phyloP scores from a whole-genome alignment of 352 stramenopile species.

The Aphanomyces invadans region DNA sequence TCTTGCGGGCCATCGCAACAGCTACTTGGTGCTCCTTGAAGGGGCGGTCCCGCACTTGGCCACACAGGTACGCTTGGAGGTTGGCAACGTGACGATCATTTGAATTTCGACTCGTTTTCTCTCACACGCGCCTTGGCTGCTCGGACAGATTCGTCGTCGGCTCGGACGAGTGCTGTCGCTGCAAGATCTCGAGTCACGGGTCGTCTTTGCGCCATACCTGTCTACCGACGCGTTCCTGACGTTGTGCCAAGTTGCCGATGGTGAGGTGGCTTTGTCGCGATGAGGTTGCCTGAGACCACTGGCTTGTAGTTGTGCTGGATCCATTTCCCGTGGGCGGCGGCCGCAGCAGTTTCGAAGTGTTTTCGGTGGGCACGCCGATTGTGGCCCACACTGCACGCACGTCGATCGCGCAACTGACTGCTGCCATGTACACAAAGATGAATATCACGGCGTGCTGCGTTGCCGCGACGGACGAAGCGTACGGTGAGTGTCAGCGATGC shows the following conservation, averaged over 20 bases:
- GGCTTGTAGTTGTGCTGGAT: conserved; percentile 39
- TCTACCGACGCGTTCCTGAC: conserved; percentile 35
- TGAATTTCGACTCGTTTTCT: no score
- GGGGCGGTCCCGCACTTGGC: conserved; percentile 30
- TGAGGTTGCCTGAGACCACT: conserved; percentile 24
- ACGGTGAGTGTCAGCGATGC: no score
- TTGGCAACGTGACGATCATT: conserved; percentile 1
- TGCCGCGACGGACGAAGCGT: conserved; percentile 27
- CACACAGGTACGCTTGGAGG: conserved; percentile 24
- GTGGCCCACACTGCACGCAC: conserved; percentile 42
- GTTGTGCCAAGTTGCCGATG: conserved; percentile 36
- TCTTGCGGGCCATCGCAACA: conserved; percentile 25
- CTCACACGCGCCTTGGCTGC: no score
- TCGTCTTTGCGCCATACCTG: conserved; percentile 42
- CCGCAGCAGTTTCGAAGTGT: conserved; percentile 49
- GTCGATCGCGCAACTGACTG: conserved; percentile 52
- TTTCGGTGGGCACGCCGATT: conserved; percentile 52
- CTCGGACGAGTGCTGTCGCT: conserved; percentile 28
- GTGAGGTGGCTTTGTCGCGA: conserved; percentile 26
- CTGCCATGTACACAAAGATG: conserved; percentile 57
- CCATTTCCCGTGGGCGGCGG: conserved; percentile 58
- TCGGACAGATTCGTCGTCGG: conserved; percentile 25
- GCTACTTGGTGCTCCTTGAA: conserved; percentile 36
- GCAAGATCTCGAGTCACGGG: conserved; percentile 27
- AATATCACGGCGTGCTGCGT: conserved; percentile 30